phyloP scores from a whole-genome alignment of 75 land plant genomes.

The Sequoiadendron giganteum region DNA sequence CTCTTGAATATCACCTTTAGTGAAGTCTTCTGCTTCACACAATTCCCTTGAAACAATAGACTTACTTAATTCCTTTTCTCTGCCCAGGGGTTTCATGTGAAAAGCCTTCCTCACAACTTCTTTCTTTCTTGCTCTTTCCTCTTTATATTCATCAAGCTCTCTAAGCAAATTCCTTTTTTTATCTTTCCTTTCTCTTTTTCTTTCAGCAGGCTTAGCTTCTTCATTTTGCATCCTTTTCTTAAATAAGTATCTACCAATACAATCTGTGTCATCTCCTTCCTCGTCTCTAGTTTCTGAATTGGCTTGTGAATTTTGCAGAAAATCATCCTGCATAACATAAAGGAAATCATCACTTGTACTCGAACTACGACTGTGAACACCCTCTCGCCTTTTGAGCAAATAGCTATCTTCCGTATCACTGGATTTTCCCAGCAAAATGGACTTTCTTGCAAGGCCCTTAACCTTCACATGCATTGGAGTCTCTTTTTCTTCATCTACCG shows the following conservation, averaged over 20 bases:
- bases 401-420: background rate
- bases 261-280: background rate
- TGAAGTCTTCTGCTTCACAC: too few relatives aligned
- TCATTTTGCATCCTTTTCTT: slow-evolving; percentile 3
- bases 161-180: background rate
- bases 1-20: background rate
- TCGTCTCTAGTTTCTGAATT: background rate
- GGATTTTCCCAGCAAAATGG: background rate
- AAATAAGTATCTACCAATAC: background rate
- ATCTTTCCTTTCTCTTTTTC: background rate
- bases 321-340: background rate
- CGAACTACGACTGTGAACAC: background rate
- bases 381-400: background rate
- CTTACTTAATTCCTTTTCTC: background rate
- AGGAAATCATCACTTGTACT: background rate
- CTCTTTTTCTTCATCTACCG: background rate
- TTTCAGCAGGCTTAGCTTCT: background rate
- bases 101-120: slow-evolving; percentile 7
- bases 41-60: background rate
- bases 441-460: background rate
- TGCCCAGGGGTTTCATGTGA: background rate
- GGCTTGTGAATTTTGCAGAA: background rate
- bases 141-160: background rate
- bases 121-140: background rate
- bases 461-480: background rate